Percentiles rank a stretch among this genome's conserved stretches.
These are phyloP conservation scores for Musa beccarii DNA, from an alignment of 176 grass and related monocot species.

Conservation along the genomic window DNA sequence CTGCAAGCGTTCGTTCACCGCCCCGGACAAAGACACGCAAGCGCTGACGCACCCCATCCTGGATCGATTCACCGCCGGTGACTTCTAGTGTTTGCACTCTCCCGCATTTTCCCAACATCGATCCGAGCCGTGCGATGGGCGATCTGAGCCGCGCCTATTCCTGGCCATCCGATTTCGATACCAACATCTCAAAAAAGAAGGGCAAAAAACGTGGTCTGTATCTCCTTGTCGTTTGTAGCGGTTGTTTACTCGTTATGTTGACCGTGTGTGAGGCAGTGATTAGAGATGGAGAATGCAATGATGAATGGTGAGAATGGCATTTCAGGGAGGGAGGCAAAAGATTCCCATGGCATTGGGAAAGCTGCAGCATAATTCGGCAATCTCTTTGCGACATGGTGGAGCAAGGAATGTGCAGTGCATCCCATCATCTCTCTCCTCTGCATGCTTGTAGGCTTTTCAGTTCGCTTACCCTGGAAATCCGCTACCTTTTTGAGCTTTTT, in stretches of 20 bases:
- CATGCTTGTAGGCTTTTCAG: background rate
- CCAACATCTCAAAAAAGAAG: background rate
- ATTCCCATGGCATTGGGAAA: slow-evolving; percentile 13
- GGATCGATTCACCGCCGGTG: background rate
- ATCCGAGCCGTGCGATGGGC: slow-evolving; percentile 29
- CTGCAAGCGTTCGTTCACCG: slow-evolving; percentile 84
- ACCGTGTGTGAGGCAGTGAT: background rate
- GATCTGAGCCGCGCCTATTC: background rate
- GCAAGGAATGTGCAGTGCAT: background rate
- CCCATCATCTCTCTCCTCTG: background rate
- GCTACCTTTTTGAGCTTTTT: background rate
- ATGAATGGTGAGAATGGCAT: background rate
- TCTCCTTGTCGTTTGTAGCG: background rate
- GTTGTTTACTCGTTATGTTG: too few relatives aligned
- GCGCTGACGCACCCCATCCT: background rate
- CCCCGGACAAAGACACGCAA: slow-evolving; percentile 3
- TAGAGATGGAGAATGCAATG: background rate
- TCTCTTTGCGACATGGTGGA: background rate
- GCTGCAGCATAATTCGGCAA: background rate
- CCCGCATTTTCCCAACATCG: slow-evolving; percentile 22
- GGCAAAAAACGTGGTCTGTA: background rate
- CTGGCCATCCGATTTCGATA: background rate
- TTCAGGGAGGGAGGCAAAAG: background rate
- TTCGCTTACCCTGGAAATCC: slow-evolving; percentile 3
- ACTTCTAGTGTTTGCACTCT: background rate